Base-by-base conservation (phyloP, 2,329 filamentous ascomycete species). In the Leptographium lundbergii region DNA sequence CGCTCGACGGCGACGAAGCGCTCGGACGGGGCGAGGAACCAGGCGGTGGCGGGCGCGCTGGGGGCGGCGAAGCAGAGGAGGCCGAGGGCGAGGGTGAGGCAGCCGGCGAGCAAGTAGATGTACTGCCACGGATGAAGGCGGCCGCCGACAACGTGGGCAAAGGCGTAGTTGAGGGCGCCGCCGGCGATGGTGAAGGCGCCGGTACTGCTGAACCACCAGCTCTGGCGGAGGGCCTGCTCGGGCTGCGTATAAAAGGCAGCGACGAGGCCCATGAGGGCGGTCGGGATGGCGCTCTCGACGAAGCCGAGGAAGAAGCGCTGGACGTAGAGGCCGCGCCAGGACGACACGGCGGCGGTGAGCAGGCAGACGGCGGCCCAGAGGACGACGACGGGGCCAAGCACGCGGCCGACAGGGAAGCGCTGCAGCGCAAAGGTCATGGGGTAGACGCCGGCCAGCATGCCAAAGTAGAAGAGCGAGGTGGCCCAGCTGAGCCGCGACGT, bases 381-480 rank as follows among this genome's bases (percentile, higher is more conserved):
- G 56, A 88, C 71, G 2, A 88, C 83, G 2, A 85, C 73, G 14
- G 66, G 74, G 14, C 86, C 85, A 3, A 91, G 77, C 1, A 87
- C 80, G 54, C 78, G 76, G n/a, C 83, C 80, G 1, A 82, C 76
- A 61, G 82, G 75, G 72, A 89, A 87, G 24, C 81, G 80, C 69
- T 91, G 87, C 1, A 89, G 74, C 0, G 81, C 74, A 61, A 86
- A 88, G 0, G 85, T 85, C 80, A 89, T 83, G 1, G 87, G 87
- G 62, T 89, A 90, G 3, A 88, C 73, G 0, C 87, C 87, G 0
- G 80, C 82, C 2, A 91, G 76, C 85, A 88, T 88, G 45, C 87
- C 87, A 64, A 91, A 89, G 73, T 90, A 91, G 73, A 91, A 90
- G 66, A 89, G 76, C 0, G 85, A 89, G 0, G 86, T 90, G 2